These are phyloP conservation scores for Cyclostephanos tholiformis DNA, from an alignment of 108 stramenopile genomes.

Conservation along the genomic window DNA sequence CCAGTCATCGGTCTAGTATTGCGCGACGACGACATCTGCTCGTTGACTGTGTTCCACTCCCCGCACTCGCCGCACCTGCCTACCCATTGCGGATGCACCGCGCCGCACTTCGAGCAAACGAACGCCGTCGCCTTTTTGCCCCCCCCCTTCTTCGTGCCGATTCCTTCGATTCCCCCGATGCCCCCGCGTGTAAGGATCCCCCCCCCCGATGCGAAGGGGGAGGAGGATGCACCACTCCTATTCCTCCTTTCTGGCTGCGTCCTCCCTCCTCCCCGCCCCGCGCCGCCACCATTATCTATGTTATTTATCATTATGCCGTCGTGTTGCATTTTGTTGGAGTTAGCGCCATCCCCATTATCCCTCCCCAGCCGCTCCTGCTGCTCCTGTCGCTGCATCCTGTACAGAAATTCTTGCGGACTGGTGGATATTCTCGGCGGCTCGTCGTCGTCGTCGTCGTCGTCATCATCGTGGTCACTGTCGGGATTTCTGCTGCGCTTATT, in stretches of 20 bases:
- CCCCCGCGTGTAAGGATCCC: background rate
- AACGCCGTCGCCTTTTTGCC: conserved; percentile 45
- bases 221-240: conserved; percentile 45
- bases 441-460: conserved; percentile 66
- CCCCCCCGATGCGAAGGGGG: conserved; percentile 19
- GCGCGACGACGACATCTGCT: conserved; percentile 67
- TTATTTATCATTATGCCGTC: background rate
- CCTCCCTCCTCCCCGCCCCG: background rate
- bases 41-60: conserved; percentile 92
- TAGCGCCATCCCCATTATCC: background rate
- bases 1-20: conserved; percentile 14
- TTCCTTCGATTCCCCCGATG: background rate
- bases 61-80: conserved; percentile 89
- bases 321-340: background rate
- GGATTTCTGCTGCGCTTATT: conserved; percentile 24
- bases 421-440: conserved; percentile 59
- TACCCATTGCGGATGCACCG: conserved; percentile 91
- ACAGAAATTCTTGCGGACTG: conserved; percentile 35
- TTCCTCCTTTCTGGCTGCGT: conserved; percentile 28
- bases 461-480: conserved; percentile 64
- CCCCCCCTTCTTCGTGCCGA: background rate
- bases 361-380: background rate
- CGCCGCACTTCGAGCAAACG: conserved; percentile 84
- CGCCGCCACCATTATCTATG: conserved; percentile 48
- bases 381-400: conserved; percentile 19